phyloP scores from a whole-genome alignment of 208 protist species.

The Crithidia fasciculata region DNA sequence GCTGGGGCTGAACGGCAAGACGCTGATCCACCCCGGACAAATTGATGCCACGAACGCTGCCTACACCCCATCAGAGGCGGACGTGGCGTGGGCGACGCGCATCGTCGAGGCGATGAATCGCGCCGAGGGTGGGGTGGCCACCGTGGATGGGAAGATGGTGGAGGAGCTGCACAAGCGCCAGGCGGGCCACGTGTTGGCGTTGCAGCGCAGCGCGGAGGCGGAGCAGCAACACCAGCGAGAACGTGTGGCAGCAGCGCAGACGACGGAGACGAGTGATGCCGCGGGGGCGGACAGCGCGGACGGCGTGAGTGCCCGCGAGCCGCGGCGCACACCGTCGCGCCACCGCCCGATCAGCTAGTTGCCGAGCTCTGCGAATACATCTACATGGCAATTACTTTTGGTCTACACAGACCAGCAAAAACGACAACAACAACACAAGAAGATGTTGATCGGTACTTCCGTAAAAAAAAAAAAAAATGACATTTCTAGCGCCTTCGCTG shows the following conservation, averaged over 20 bases:
- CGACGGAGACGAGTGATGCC: background rate
- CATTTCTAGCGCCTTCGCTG: too few relatives aligned
- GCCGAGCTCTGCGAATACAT: too few relatives aligned
- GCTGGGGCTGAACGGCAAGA: slow-evolving; percentile 86
- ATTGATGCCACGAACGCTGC: slow-evolving; percentile 65
- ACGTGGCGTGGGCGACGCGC: slow-evolving; percentile 70
- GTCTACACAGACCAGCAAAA: too few relatives aligned
- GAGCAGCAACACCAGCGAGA: background rate
- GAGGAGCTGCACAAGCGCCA: slow-evolving; percentile 74
- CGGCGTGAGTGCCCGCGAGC: background rate
- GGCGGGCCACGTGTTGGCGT: slow-evolving; percentile 39
- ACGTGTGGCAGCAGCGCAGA: background rate
- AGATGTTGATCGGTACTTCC: too few relatives aligned
- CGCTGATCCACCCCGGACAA: slow-evolving; percentile 74
- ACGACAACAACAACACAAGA: too few relatives aligned
- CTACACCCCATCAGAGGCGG: slow-evolving; percentile 60
- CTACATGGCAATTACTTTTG: too few relatives aligned
- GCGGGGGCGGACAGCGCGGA: background rate
- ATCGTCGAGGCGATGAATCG: slow-evolving; percentile 43
- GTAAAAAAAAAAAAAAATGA: too few relatives aligned
- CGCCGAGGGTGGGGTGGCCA: slow-evolving; percentile 39
- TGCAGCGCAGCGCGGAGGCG: slow-evolving; percentile 31
- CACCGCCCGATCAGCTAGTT: slow-evolving; percentile 14
- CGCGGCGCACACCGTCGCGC: slow-evolving; percentile 21
- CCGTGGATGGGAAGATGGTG: slow-evolving; percentile 67